Base-by-base conservation (phyloP, 352 stramenopile genomes). In the Phytophthora foliorum region DNA sequence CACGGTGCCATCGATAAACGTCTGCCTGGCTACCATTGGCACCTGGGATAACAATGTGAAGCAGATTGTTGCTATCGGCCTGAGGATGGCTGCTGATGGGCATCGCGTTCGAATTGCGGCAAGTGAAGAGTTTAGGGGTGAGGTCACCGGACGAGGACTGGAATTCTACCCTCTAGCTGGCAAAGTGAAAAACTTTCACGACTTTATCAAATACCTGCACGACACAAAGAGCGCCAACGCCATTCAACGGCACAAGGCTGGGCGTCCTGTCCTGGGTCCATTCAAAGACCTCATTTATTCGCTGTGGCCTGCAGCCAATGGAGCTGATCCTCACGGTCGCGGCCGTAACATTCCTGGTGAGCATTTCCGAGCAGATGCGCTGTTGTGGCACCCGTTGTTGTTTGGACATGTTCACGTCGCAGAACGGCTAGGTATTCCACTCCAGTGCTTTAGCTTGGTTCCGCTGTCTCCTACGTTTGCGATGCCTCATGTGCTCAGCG, bases 101-200 rank as follows among this genome's bases (percentile, higher is more conserved):
- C 92, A 98, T 70, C 78, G 82, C 5, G 91, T 98, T 14, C 82
- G 92, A 3, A 81, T 98, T 45, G 90, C 89, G 6, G 88, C 84
- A 0, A 87, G 93, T 65, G 74, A 82, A 49, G 70, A 82, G 10
- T 91, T 93, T 69, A 70, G 89, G 14, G 53, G 66, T 16, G 78
- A 80, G 3, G 84, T 97, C 17, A 72, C 74, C 0, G 67, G 41
- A 0, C 67, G 72, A 27, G 78, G 78, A 17, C 53, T 88, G n/a
- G 80, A 88, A 29, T 88, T 86, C 36, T 86, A 81, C 27, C 73
- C 80, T 22, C 64, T 88, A 5, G 72, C 56, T 31, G 80, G 80
- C 8, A 55, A 39, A 17, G 32, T 66, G 25, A 65, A 62, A 36
- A 78, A 75, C 19, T 57, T 74, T 4, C 72, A 80, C 34, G 65